Base-by-base conservation (phyloP, 2,329 filamentous ascomycete species). In the Phialophora tarda region DNA sequence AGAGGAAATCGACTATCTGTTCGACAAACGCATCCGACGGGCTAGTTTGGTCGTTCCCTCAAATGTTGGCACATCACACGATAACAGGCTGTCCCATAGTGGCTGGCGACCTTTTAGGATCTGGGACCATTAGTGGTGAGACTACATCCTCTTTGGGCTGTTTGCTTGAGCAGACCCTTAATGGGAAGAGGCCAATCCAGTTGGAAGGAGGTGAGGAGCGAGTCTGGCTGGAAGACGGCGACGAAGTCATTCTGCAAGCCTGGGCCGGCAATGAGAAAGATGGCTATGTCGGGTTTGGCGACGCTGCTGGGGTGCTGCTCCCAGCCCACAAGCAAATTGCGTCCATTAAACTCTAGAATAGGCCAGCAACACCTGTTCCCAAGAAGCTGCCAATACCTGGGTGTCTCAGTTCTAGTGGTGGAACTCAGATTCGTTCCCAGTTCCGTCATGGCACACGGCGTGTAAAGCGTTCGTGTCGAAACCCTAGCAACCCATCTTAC, bases 191-290 rank as follows among this genome's bases (percentile, higher is more conserved):
- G 1, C 77, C 84, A 0, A 80, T 92, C 24, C 82, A 83, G 70
- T 77, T 93, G n/a, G 54, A 38, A 30, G 44, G 59, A 24, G 59
- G 38, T 5, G 85, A 85, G 3, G 88, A 88, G 2, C 83, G 91
- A 57, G 84, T 81, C 58, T 93, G 91, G 76, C 76, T 93, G 34
- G 83, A 90, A 72, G 90, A 93, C 72, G 90, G 90, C 0, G 91
- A 94, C 74, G 87, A 86, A 3, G 76, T 93, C 11, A 83, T 83
- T 1, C 82, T 93, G 41, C 82, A 30, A 5, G 59, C 59, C 14
- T 83, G 84, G 14, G 89, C 88, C 2, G 74, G 74, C 0, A 88
- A 32, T 86, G 83, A 86, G 62, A 85, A 88, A 24, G 86, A 87
- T 2, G 83, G 79, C 12, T 80, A 88, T 63, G 88, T 94, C 28